These are phyloP conservation scores for Coemansia sp. DNA, from an alignment of 192 early-diverging fungal species.

Conservation along the genomic window DNA sequence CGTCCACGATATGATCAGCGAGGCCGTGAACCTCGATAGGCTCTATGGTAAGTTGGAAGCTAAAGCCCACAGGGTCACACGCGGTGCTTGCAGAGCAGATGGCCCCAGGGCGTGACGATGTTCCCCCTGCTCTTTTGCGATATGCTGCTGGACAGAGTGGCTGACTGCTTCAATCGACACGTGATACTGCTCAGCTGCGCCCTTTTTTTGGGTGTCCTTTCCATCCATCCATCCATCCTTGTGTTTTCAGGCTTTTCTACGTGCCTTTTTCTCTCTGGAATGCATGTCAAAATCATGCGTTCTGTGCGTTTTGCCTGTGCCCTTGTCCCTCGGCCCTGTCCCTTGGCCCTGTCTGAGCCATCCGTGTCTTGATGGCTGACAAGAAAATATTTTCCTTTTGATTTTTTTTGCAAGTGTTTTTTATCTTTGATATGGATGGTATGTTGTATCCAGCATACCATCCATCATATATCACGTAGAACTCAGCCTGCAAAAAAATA, in stretches of 20 bases:
- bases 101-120: constrained; percentile 2
- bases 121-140: not conserved
- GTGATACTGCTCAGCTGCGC: constrained; percentile 1
- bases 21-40: constrained; percentile 51
- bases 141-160: constrained; percentile 5
- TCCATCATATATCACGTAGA: no score
- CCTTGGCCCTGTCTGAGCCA: not conserved
- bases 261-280: not conserved
- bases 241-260: not conserved
- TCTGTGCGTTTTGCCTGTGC: constrained; percentile 11
- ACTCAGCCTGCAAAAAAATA: no score
- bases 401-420: no score
- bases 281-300: constrained; percentile 16
- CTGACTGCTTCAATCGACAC: constrained; percentile 10
- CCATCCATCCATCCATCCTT: no score
- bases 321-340: no score
- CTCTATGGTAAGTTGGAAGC: constrained; percentile 55
- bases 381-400: not conserved
- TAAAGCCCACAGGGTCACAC: not conserved
- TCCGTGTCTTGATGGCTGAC: not conserved
- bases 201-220: not conserved
- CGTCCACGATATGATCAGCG: constrained; percentile 41
- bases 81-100: no score
- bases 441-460: no score
- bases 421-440: no score